Evolutionary conservation across 2,329 filamentous ascomycete species (phyloP), one percentile per base, ranked within the genome.

Genomic region (Cadophora sp.): DNA sequence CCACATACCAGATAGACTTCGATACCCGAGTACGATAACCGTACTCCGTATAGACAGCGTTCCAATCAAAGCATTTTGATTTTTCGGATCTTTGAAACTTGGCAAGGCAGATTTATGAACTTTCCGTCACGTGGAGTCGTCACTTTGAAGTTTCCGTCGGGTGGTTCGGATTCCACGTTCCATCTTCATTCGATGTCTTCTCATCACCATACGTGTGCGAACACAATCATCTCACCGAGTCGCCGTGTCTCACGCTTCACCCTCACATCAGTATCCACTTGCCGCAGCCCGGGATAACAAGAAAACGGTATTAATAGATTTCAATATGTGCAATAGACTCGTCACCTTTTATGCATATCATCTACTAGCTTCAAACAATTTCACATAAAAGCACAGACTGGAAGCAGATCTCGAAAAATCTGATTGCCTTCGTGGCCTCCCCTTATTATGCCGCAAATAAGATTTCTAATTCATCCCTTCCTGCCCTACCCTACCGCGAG

Each of bases 341-440:
- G 58, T 65, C 66, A 67, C 41, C 51, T 53, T 66, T 66, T 63
- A 63, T 66, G 65, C 65, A 66, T 63, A 53, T 20, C 39, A 41
- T 59, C 30, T 55, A 33, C 51, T 67, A 67, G 66, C 62, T 61
- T 59, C 61, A 65, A 65, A 67, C 62, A 55, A 56, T 27, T 39
- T 43, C 36, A 47, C 36, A 22, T 47, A n/a, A 64, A 66, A 67
- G 65, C 65, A 67, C 65, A 63, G 55, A 53, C 65, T 64, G n/a
- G 47, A 30, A 45, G 41, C 22, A 60, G 45, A 55, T 43, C n/a
- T 43, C 30, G 22, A 27, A 55, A 56, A 39, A 18, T 33, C 27
- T 56, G 53, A 43, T 58, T 58, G 55, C 33, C 36, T 58, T 43
- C 55, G 55, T 58, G 20, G 55, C 55, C 33, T 24, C 36, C 55